Base-by-base conservation (phyloP, 1,139 yeast genomes). In the Hyphopichia pseudoburtonii region DNA sequence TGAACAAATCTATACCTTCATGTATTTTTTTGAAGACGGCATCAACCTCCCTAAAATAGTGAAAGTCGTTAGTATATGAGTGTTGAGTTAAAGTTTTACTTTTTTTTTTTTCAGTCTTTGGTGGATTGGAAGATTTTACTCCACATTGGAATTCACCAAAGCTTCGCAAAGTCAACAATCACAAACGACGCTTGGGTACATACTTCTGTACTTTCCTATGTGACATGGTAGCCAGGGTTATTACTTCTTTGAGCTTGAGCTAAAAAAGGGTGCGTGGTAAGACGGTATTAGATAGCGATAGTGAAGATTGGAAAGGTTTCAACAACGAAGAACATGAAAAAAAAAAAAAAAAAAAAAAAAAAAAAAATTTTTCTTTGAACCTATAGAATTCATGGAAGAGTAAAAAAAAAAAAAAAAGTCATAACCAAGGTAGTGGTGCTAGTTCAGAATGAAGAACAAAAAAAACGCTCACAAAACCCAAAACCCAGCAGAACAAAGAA, bases 1-100 rank as follows among this genome's bases (percentile, higher is more conserved):
- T 68, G 57, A 92, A 94, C 44, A 84, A 85, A 40, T 80, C 84
- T 34, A 92, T 74, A n/a, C 97, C 97, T 68, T 92, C 97, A 47
- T 82, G 82, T 44, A 92, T 95, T 62, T 92, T 88, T 61, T 92
- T 92, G 74, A 89, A 84, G 56, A 90, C 89, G 56, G 92, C 87
- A 67, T 94, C 99, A 62, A 92, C 89, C 66, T 94, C 99, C 46
- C 68, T 62, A 36, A 17, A 31, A 21, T 21, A 17, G 17, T 28
- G 8, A 11, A n/a, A n/a, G 5, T 22, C 21, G 42, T 39, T 39
- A 39, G 42, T 39, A 36, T 24, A 12, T 10, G n/a, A 3, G 5
- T 19, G 10, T 19, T 29, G 5, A 8, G 26, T 6, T 21, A 21
- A 7, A 10, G 23, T 21, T 10, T 21, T 21, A 21, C 10, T 21